Evolutionary conservation across 768 basidiomycete genomes (phyloP).

Genomic region (Cubamyces lactineus): DNA sequence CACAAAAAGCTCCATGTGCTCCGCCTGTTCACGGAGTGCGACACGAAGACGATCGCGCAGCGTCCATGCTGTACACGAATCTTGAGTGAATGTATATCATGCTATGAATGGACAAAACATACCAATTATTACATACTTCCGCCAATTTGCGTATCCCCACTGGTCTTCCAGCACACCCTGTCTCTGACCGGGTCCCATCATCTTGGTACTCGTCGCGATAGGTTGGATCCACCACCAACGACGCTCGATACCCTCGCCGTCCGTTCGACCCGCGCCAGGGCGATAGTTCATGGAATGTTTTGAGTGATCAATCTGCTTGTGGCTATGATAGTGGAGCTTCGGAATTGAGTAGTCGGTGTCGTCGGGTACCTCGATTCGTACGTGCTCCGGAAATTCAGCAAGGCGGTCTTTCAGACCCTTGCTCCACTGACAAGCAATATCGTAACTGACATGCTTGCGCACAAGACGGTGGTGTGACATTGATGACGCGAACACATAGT

Average conservation of each 20-base stretch:
- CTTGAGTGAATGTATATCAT: no score
- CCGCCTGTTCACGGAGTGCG: no score
- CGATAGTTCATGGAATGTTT: slow-evolving; percentile 35
- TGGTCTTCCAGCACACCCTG: slow-evolving; percentile 25
- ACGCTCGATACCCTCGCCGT: slow-evolving; percentile 33
- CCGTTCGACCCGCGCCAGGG: slow-evolving; percentile 16
- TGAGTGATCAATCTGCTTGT: slow-evolving; percentile 30
- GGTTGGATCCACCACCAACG: no score
- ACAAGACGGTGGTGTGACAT: background rate
- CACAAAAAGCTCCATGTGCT: no score
- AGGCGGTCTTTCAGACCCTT: slow-evolving; percentile 28
- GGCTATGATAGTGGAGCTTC: slow-evolving; percentile 38
- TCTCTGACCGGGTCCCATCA: slow-evolving; percentile 22
- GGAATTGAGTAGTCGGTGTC: slow-evolving; percentile 28
- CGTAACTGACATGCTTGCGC: slow-evolving; percentile 5
- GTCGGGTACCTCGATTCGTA: background rate
- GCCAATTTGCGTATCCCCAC: slow-evolving; percentile 35
- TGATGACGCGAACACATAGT: slow-evolving; percentile 23
- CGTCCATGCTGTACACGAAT: no score
- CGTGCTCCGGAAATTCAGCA: background rate
- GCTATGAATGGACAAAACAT: no score
- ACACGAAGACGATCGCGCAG: no score
- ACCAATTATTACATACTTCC: slow-evolving; percentile 31
- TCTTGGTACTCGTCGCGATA: slow-evolving; percentile 21
- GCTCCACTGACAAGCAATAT: no score